Evolutionary conservation across 192 early-diverging fungal species (phyloP).

Genomic region (Funneliformis mosseae): DNA sequence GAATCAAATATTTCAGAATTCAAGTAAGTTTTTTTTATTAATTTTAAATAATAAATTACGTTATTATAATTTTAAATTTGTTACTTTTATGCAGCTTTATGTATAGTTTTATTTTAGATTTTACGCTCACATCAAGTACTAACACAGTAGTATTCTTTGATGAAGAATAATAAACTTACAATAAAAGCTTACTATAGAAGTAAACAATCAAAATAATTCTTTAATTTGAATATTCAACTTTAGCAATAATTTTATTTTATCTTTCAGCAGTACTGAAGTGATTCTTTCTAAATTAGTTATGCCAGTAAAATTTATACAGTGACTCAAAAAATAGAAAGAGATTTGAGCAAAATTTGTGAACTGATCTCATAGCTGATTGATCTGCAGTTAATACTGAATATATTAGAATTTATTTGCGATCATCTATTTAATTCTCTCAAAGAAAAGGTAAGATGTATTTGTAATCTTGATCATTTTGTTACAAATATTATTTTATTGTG

Average conservation of each 20-base stretch:
- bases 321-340: conserved; percentile 28
- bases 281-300: too few species aligned
- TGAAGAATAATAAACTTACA: too few species aligned
- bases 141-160: too few species aligned
- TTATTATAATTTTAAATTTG: conserved; percentile 25
- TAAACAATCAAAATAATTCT: too few species aligned
- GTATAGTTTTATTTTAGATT: conserved; percentile 29
- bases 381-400: conserved; percentile 24
- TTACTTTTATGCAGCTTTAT: conserved; percentile 28
- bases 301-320: too few species aligned
- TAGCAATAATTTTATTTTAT: too few species aligned
- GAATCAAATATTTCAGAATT: conserved; percentile 30
- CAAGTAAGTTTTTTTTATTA: conserved; percentile 33
- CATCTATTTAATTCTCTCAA: conserved; percentile 29
- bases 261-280: too few species aligned
- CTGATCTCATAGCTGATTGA: conserved; percentile 31
- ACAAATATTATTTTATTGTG: conserved; percentile 4
- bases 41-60: conserved; percentile 22
- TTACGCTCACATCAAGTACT: conserved; percentile 32
- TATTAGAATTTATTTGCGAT: conserved; percentile 34
- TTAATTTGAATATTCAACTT: too few species aligned
- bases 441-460: conserved; percentile 17
- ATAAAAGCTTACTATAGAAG: too few species aligned
- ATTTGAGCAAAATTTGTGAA: conserved; percentile 26
- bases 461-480: conserved; percentile 18